Conservation (phyloP, 1,139 yeast genomes). For the Hyphopichia fennica region DNA sequence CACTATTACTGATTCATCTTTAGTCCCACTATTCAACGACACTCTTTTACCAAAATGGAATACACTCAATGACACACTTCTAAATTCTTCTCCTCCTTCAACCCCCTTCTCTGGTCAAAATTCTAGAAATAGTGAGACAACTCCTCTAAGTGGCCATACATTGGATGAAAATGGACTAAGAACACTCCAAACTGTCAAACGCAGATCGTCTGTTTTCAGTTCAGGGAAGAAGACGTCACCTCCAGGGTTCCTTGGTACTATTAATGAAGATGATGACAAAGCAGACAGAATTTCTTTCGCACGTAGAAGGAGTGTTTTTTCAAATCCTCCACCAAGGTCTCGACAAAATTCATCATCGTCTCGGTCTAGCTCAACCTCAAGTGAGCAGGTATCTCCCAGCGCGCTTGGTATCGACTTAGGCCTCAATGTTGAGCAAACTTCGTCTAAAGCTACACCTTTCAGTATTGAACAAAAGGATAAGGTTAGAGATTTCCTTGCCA, state of each 20-base stretch:
- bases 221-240: background rate
- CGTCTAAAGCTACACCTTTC: slow-evolving; percentile 24
- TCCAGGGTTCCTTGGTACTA: background rate
- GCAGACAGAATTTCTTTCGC: background rate
- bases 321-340: background rate
- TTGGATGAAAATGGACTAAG: slow-evolving; percentile 16
- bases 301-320: background rate
- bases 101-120: background rate
- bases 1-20: slow-evolving; percentile 17
- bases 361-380: background rate
- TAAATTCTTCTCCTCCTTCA: slow-evolving; percentile 1
- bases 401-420: slow-evolving; percentile 41
- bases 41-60: slow-evolving; percentile 33
- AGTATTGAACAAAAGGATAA: slow-evolving; percentile 35
- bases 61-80: slow-evolving; percentile 19
- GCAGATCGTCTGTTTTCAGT: slow-evolving; percentile 1
- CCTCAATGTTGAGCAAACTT: slow-evolving; percentile 28
- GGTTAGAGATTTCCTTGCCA: slow-evolving; percentile 22
- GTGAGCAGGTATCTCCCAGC: slow-evolving; percentile 4
- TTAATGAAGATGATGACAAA: background rate
- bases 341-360: background rate
- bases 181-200: slow-evolving; percentile 14
- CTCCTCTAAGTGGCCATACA: background rate
- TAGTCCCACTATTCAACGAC: slow-evolving; percentile 24
- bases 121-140: background rate